phyloP scores from a whole-genome alignment of 768 basidiomycete genomes.

The Trametes villosa region DNA sequence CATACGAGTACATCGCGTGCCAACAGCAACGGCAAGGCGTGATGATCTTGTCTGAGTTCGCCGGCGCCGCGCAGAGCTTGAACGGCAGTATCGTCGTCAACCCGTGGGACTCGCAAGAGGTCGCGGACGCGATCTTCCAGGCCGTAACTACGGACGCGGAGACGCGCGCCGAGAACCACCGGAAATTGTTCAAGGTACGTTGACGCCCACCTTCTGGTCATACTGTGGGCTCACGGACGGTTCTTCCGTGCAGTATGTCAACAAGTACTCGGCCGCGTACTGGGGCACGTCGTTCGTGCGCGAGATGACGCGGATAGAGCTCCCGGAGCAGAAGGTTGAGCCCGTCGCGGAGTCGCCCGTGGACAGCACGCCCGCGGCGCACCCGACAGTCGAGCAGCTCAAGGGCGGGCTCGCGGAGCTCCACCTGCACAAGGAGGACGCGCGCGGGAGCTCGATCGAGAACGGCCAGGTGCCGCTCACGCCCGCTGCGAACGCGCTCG shows the following conservation, averaged over 20 bases:
- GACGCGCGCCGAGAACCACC: conserved; percentile 88
- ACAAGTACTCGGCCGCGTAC: conserved; percentile 91
- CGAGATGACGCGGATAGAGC: conserved; percentile 70
- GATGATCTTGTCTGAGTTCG: conserved; percentile 98
- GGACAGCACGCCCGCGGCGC: conserved; percentile 7
- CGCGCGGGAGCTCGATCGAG: conserved; percentile 27
- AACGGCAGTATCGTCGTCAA: conserved; percentile 98
- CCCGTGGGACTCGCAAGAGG: conserved; percentile 99
- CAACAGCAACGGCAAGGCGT: conserved; percentile 92
- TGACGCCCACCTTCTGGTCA: neutral
- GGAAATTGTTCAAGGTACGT: conserved; percentile 85
- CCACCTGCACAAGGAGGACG: conserved; percentile 30
- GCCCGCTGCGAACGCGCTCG: conserved; percentile 28
- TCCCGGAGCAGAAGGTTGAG: conserved; percentile 50
- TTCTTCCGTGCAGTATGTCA: conserved; percentile 62
- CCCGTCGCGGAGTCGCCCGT: conserved; percentile 26
- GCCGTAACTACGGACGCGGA: conserved; percentile 88
- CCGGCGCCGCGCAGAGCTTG: conserved; percentile 93
- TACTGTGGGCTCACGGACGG: neutral
- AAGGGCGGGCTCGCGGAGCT: conserved; percentile 38
- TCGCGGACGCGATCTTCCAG: conserved; percentile 96
- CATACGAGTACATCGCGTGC: conserved; percentile 97
- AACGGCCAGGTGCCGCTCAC: conserved; percentile 30
- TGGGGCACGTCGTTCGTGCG: conserved; percentile 91
- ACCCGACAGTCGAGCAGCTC: conserved; percentile 25